Evolutionary conservation across 305 asterid species (phyloP).

Genomic region (Striga hermonthica): DNA sequence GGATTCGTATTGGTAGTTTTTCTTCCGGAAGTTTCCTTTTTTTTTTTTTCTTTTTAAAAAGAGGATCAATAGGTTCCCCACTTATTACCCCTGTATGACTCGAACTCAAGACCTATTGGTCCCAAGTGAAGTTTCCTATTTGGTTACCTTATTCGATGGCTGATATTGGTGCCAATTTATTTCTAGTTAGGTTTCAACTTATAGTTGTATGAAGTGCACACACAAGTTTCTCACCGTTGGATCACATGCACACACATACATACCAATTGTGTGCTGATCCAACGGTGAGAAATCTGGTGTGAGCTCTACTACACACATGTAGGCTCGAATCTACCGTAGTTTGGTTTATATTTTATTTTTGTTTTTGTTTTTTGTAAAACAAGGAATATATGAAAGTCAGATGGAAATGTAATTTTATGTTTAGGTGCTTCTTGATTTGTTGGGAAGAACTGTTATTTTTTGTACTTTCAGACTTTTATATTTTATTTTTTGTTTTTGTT

Average conservation of each 20-base stretch:
- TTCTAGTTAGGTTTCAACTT: background rate
- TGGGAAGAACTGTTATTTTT: slow-evolving; percentile 5
- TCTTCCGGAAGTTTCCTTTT: background rate
- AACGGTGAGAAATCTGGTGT: too few relatives aligned
- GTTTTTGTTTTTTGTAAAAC: slow-evolving; percentile 21
- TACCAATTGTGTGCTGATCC: too few relatives aligned
- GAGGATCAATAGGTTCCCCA: too few relatives aligned
- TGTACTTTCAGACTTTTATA: background rate
- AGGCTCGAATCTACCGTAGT: too few relatives aligned
- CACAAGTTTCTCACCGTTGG: too few relatives aligned
- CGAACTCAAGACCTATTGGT: too few relatives aligned
- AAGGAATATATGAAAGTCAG: slow-evolving; percentile 24
- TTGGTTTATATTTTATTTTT: too few relatives aligned
- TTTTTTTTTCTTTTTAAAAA: background rate
- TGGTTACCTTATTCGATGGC: slow-evolving; percentile 29
- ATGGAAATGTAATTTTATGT: slow-evolving; percentile 25
- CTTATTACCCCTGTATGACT: too few relatives aligned
- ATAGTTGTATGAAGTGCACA: too few relatives aligned
- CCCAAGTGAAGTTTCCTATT: background rate
- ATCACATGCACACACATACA: too few relatives aligned
- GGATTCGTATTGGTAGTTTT: slow-evolving; percentile 28
- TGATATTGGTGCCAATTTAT: slow-evolving; percentile 33
- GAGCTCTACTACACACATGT: too few relatives aligned
- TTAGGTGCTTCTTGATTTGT: slow-evolving; percentile 30
- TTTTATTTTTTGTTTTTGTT: too few relatives aligned